Evolutionary conservation across 1,139 yeast genomes (phyloP).

Genomic region (Scheffersomyces lignicola): DNA sequence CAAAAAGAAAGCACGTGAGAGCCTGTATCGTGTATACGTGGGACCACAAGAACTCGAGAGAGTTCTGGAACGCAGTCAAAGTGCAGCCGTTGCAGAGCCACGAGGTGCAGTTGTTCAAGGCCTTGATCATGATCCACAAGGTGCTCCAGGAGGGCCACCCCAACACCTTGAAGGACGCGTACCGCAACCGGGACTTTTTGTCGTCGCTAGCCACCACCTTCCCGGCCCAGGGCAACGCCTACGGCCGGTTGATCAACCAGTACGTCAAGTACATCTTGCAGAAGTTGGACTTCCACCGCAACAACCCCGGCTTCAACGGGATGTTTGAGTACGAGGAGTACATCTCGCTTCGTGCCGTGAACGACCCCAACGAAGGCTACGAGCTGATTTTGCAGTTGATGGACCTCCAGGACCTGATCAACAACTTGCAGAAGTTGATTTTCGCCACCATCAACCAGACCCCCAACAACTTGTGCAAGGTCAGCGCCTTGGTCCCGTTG

Average conservation of each 20-base stretch:
- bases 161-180: constrained; percentile 78
- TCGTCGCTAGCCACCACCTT: constrained; percentile 43
- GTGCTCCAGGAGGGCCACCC: constrained; percentile 98
- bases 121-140: constrained; percentile 85
- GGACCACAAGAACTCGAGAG: constrained; percentile 88
- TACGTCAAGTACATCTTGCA: constrained; percentile 69
- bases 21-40: constrained; percentile 94
- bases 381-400: constrained; percentile 84
- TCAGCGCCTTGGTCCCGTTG: constrained; percentile 85
- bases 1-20: constrained; percentile 92
- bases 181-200: constrained; percentile 56
- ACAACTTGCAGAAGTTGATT: constrained; percentile 73
- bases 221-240: constrained; percentile 48
- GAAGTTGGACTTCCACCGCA: constrained; percentile 80
- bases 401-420: constrained; percentile 83
- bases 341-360: constrained; percentile 79
- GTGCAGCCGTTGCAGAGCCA: constrained; percentile 78
- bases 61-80: constrained; percentile 85
- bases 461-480: constrained; percentile 74
- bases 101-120: constrained; percentile 83
- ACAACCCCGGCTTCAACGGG: constrained; percentile 89
- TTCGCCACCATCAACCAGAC: constrained; percentile 72
- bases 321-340: constrained; percentile 96
- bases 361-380: constrained; percentile 95
- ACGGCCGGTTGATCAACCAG: constrained; percentile 74